Conservation (phyloP, 495 filamentous ascomycete species). For the Cudoniella acicularis region DNA sequence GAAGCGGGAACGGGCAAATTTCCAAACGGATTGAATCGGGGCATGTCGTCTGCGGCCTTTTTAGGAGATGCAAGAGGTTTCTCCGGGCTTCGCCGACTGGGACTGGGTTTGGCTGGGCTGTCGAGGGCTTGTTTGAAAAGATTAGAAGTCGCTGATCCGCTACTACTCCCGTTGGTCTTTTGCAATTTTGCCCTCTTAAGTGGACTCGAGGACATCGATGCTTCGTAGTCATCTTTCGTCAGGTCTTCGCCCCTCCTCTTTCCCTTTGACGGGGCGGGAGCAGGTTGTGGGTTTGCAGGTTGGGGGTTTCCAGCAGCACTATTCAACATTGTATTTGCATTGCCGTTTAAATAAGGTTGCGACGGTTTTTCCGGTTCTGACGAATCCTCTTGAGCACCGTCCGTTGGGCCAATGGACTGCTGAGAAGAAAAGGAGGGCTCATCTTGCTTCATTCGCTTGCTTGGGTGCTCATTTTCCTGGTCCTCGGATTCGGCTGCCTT, state of each 20-base stretch:
- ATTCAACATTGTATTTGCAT: neutral
- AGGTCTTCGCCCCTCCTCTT: conserved; percentile 3
- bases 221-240: conserved; percentile 12
- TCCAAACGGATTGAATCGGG: conserved; percentile 18
- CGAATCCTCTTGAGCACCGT: no score
- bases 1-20: conserved; percentile 16
- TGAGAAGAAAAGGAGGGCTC: neutral
- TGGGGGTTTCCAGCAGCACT: neutral
- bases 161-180: conserved; percentile 13
- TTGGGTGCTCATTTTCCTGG: conserved; percentile 13
- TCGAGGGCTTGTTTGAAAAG: conserved; percentile 34
- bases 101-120: conserved; percentile 3
- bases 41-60: conserved; percentile 1
- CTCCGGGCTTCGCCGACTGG: conserved; percentile 5
- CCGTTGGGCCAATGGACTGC: no score
- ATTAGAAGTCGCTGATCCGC: conserved; percentile 34
- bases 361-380: neutral
- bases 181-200: conserved; percentile 12
- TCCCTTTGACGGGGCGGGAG: neutral
- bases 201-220: conserved; percentile 3
- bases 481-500: conserved; percentile 2
- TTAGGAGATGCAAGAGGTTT: conserved; percentile 6
- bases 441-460: conserved; percentile 3
- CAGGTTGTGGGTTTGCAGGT: neutral
- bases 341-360: neutral